Conservation (phyloP, 2,329 filamentous ascomycete species). For the Aspergillus pseudotamarii region DNA sequence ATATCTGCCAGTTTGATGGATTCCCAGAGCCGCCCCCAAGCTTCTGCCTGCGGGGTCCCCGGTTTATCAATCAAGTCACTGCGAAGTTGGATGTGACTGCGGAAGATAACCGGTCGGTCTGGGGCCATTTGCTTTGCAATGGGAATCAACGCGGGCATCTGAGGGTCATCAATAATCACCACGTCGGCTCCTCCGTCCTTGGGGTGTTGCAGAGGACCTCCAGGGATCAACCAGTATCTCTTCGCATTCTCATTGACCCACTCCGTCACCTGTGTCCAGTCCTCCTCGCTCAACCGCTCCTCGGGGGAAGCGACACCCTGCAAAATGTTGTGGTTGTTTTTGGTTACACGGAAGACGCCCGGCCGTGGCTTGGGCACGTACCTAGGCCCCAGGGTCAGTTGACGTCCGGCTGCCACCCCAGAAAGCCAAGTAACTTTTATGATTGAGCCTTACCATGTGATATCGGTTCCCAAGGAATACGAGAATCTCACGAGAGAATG, state of each 20-base stretch:
- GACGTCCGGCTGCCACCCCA: neutral
- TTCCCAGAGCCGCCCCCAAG: conserved; percentile 76
- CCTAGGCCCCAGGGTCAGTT: conserved; percentile 37
- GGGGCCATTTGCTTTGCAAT: conserved; percentile 72
- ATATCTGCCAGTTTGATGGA: conserved; percentile 71
- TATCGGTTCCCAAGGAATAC: conserved; percentile 66
- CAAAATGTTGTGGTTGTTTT: conserved; percentile 86
- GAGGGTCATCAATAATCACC: conserved; percentile 78
- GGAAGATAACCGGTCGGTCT: conserved; percentile 75
- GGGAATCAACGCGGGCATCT: conserved; percentile 79
- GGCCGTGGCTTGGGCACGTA: conserved; percentile 78
- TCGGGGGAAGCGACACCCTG: conserved; percentile 72
- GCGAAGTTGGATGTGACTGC: conserved; percentile 81
- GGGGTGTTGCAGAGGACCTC: conserved; percentile 66
- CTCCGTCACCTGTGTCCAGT: conserved; percentile 64
- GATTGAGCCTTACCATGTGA: conserved; percentile 65
- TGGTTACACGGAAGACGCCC: conserved; percentile 79
- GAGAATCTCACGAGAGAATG: conserved; percentile 76
- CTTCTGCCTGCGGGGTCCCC: conserved; percentile 69
- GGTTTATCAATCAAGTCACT: conserved; percentile 68
- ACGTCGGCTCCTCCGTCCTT: conserved; percentile 74
- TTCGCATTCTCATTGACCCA: conserved; percentile 76
- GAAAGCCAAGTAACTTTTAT: neutral
- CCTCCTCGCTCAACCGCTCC: conserved; percentile 64
- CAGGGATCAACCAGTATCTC: conserved; percentile 71